Evolutionary conservation across 2,329 filamentous ascomycete genomes (phyloP).

Genomic region (Penicillium sp.): DNA sequence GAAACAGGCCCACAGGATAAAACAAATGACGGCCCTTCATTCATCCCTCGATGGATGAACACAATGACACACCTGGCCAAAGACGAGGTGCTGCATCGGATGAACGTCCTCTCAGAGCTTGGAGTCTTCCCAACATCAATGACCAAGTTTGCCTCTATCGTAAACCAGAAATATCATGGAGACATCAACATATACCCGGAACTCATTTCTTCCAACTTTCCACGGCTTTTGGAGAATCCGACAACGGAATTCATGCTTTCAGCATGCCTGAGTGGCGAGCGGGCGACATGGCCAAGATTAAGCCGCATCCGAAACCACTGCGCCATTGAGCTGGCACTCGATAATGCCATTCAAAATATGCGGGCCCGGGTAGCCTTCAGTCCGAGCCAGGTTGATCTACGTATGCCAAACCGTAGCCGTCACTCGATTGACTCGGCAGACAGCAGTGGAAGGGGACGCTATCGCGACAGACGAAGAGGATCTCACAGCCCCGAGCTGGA

Average conservation of each 20-base stretch:
- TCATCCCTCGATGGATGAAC: conserved; percentile 57
- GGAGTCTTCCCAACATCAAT: conserved; percentile 76
- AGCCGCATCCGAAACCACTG: conserved; percentile 82
- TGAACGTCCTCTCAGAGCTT: conserved; percentile 76
- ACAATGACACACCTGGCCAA: conserved; percentile 70
- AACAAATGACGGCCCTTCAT: conserved; percentile 31
- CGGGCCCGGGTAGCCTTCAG: conserved; percentile 39
- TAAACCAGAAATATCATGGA: conserved; percentile 88
- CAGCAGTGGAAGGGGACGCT: conserved; percentile 23
- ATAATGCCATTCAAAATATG: conserved; percentile 41
- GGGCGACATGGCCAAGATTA: conserved; percentile 88
- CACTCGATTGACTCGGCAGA: conserved; percentile 23
- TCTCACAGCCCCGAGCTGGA: conserved; percentile 35
- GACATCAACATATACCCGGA: conserved; percentile 92
- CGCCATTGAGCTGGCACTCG: conserved; percentile 79
- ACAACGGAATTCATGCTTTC: conserved; percentile 81
- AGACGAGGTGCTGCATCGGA: conserved; percentile 74
- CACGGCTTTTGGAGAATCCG: conserved; percentile 77
- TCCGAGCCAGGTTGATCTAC: conserved; percentile 26
- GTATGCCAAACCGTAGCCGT: conserved; percentile 14
- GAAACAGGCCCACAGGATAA: conserved; percentile 55
- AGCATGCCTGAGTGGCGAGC: conserved; percentile 73
- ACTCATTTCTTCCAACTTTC: conserved; percentile 70
- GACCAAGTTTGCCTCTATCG: conserved; percentile 73
- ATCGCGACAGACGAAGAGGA: conserved; percentile 25